A percentile compares a stretch with the other conserved stretches of the same genome.
Conservation (phyloP, 176 grass and related monocot genomes). For the Juncus inflexus region DNA sequence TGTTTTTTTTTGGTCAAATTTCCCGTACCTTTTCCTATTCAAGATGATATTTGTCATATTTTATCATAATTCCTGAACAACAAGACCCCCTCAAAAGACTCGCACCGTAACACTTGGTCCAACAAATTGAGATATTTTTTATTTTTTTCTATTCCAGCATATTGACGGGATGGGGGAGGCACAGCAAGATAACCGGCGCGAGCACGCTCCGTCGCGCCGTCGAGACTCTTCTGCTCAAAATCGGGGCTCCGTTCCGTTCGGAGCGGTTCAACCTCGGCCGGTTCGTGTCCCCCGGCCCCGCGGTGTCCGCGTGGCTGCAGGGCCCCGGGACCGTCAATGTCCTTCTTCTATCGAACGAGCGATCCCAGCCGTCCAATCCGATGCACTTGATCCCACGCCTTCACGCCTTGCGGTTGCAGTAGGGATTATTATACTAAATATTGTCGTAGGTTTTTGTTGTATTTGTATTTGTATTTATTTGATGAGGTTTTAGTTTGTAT, state of each 20-base stretch:
- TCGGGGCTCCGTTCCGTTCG: conserved; percentile 81
- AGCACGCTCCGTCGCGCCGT: conserved; percentile 73
- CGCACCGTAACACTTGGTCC: too few relatives aligned
- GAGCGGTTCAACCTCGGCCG: conserved; percentile 83
- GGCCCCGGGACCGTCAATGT: conserved; percentile 55
- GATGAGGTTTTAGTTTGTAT: background rate
- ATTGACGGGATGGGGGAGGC: conserved; percentile 96
- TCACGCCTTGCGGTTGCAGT: conserved; percentile 70
- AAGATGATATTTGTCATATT: too few relatives aligned
- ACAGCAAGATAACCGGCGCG: conserved; percentile 81
- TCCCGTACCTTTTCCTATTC: too few relatives aligned
- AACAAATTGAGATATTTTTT: background rate
- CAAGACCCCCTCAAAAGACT: too few relatives aligned
- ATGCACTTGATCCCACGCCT: conserved; percentile 52
- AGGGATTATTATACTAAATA: background rate
- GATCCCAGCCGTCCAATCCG: conserved; percentile 21
- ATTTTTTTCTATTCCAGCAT: conserved; percentile 51
- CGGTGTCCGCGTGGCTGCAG: conserved; percentile 80
- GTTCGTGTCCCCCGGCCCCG: conserved; percentile 76
- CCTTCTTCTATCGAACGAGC: conserved; percentile 63
- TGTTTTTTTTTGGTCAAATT: background rate
- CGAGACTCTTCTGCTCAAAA: conserved; percentile 54
- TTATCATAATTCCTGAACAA: too few relatives aligned
- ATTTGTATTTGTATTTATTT: background rate
- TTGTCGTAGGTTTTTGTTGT: conserved; percentile 9